Evolutionary conservation across 176 grass and related monocot species (phyloP).

Genomic region (Avena insularis): DNA sequence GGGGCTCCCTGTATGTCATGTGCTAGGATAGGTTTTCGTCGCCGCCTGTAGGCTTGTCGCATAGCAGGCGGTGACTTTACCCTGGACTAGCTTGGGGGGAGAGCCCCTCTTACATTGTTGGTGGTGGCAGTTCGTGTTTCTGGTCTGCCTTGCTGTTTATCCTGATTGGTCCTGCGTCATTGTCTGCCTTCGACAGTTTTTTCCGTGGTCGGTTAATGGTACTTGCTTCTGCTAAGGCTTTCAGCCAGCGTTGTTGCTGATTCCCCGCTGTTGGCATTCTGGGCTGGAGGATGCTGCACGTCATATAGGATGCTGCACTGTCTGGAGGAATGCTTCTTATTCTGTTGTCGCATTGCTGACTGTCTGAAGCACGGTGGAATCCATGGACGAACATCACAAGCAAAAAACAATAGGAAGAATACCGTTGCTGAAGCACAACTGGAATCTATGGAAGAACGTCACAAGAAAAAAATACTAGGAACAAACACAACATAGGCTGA

Average conservation of each 20-base stretch:
- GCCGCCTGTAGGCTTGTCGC: not conserved
- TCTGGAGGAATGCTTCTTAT: too few relatives aligned
- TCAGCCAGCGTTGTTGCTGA: not conserved
- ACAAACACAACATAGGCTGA: too few relatives aligned
- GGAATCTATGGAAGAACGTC: too few relatives aligned
- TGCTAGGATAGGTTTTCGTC: not conserved
- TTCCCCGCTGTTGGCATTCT: not conserved
- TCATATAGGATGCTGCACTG: not conserved
- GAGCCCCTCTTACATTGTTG: slow-evolving; percentile 28
- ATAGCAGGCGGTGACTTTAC: not conserved
- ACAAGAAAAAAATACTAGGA: too few relatives aligned
- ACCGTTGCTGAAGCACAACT: too few relatives aligned
- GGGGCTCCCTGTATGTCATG: slow-evolving; percentile 14
- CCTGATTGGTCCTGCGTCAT: slow-evolving; percentile 29
- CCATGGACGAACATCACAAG: too few relatives aligned
- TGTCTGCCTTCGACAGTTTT: not conserved
- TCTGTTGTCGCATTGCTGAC: too few relatives aligned
- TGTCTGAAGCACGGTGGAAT: too few relatives aligned
- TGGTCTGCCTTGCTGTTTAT: slow-evolving; percentile 23
- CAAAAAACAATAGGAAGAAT: too few relatives aligned
- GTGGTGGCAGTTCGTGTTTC: slow-evolving; percentile 41
- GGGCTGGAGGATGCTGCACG: too few relatives aligned
- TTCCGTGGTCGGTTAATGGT: not conserved
- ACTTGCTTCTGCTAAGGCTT: not conserved
- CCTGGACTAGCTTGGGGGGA: slow-evolving; percentile 5